These are phyloP conservation scores for Ramaria sp. DNA, from an alignment of 768 basidiomycete genomes.

Conservation along the genomic window DNA sequence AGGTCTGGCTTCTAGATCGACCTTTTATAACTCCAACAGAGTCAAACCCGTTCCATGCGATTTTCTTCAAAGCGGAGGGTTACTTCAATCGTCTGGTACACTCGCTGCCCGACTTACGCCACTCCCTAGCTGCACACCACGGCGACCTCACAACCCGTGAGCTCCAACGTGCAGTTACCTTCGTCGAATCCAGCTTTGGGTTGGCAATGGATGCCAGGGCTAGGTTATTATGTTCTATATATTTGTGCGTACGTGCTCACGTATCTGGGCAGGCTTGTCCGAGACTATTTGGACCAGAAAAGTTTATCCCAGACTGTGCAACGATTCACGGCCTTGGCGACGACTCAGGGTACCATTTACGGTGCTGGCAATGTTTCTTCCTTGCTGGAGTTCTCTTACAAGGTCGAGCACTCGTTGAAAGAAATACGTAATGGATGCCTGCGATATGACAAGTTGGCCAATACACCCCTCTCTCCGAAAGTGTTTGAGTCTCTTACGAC, in stretches of 20 bases:
- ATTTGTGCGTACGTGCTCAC: neutral
- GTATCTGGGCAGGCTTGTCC: neutral
- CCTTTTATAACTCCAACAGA: constrained; percentile 24
- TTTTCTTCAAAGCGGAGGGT: constrained; percentile 35
- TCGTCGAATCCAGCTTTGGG: constrained; percentile 70
- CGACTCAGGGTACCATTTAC: neutral
- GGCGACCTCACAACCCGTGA: constrained; percentile 80
- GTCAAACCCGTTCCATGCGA: constrained; percentile 14
- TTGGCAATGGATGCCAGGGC: constrained; percentile 52
- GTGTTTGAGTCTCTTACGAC: neutral
- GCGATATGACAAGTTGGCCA: neutral
- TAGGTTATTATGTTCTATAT: constrained; percentile 34
- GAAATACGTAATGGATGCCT: neutral
- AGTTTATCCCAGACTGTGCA: neutral
- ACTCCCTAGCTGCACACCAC: constrained; percentile 58
- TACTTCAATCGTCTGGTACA: constrained; percentile 58
- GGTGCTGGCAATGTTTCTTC: neutral
- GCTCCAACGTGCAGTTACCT: constrained; percentile 63
- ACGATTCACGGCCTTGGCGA: neutral
- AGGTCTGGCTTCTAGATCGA: constrained; percentile 59
- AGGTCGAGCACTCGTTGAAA: neutral
- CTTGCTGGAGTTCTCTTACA: neutral
- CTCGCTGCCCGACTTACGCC: constrained; percentile 55
- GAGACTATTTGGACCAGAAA: neutral
- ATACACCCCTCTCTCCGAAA: neutral